Evolutionary conservation across 495 filamentous ascomycete species (phyloP).

Genomic region (Lophiotrema nucula): DNA sequence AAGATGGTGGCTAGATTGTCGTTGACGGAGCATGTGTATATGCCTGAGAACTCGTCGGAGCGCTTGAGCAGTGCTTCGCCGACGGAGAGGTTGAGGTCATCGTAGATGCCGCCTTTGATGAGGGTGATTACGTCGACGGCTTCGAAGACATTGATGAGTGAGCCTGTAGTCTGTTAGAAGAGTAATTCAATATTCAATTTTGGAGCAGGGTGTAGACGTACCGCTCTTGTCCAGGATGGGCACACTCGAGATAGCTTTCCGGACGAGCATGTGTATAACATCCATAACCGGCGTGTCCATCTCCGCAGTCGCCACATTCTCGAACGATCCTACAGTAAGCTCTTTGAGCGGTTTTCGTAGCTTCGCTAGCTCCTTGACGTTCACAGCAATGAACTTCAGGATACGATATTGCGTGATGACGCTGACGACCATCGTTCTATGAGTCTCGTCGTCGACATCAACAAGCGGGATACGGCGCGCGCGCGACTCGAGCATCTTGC

Average conservation of each 20-base stretch:
- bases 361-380: constrained; percentile 85
- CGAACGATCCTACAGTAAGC: constrained; percentile 78
- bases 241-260: constrained; percentile 88
- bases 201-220: constrained; percentile 38
- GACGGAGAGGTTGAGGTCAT: constrained; percentile 81
- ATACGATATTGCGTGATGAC: constrained; percentile 98
- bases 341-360: constrained; percentile 84
- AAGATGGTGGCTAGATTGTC: constrained; percentile 95
- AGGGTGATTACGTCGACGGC: constrained; percentile 95
- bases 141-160: constrained; percentile 94
- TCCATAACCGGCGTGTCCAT: constrained; percentile 96
- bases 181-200: neutral
- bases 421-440: constrained; percentile 87
- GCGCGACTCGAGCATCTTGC: constrained; percentile 87
- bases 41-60: constrained; percentile 87
- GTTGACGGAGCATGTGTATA: constrained; percentile 91
- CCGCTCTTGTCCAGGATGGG: constrained; percentile 85
- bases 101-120: constrained; percentile 90
- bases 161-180: constrained; percentile 46
- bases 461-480: constrained; percentile 92
- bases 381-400: constrained; percentile 97
- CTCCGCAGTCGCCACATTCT: constrained; percentile 71
- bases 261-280: constrained; percentile 91
- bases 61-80: constrained; percentile 88
- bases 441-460: constrained; percentile 92